A percentile compares a stretch with the other conserved stretches of the same genome.
phyloP scores from a whole-genome alignment of 1,139 yeast species.

The Wickerhamomyces sp. region DNA sequence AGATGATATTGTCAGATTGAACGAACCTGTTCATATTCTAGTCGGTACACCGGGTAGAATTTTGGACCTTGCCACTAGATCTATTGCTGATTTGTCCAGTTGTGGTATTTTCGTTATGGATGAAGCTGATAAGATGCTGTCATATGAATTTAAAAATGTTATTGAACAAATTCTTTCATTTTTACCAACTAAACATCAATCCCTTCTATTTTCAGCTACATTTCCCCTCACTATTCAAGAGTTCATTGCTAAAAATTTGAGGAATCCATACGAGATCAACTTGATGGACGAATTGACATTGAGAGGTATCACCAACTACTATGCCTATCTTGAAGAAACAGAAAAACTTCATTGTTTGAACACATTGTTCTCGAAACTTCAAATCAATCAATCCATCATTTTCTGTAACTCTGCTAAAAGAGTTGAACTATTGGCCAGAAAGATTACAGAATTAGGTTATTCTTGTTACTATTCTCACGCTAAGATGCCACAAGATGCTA shows the following conservation, averaged over 20 bases:
- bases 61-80: slow-evolving; percentile 86
- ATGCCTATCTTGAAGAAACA: slow-evolving; percentile 95
- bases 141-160: slow-evolving; percentile 83
- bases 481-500: slow-evolving; percentile 94
- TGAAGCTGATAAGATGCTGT: slow-evolving; percentile 96
- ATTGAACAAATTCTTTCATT: slow-evolving; percentile 83
- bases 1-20: slow-evolving; percentile 90
- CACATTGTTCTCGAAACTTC: slow-evolving; percentile 88
- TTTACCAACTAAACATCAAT: slow-evolving; percentile 78
- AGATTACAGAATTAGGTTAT: slow-evolving; percentile 92
- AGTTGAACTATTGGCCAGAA: slow-evolving; percentile 91
- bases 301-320: slow-evolving; percentile 94
- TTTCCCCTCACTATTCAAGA: slow-evolving; percentile 92
- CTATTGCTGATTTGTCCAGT: slow-evolving; percentile 79
- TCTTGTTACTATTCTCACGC: slow-evolving; percentile 98
- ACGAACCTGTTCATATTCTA: slow-evolving; percentile 85
- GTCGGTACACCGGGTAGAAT: slow-evolving; percentile 98
- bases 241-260: slow-evolving; percentile 85
- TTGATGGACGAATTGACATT: slow-evolving; percentile 96
- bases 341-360: slow-evolving; percentile 94
- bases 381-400: slow-evolving; percentile 92
- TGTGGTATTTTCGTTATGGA: slow-evolving; percentile 95
- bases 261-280: slow-evolving; percentile 87
- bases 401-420: slow-evolving; percentile 96
- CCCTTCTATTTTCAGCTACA: slow-evolving; percentile 88